Evolutionary conservation across 2,329 filamentous ascomycete genomes (phyloP), one percentile per base, ranked within the genome.

Genomic region (Hypoxylon sp.): DNA sequence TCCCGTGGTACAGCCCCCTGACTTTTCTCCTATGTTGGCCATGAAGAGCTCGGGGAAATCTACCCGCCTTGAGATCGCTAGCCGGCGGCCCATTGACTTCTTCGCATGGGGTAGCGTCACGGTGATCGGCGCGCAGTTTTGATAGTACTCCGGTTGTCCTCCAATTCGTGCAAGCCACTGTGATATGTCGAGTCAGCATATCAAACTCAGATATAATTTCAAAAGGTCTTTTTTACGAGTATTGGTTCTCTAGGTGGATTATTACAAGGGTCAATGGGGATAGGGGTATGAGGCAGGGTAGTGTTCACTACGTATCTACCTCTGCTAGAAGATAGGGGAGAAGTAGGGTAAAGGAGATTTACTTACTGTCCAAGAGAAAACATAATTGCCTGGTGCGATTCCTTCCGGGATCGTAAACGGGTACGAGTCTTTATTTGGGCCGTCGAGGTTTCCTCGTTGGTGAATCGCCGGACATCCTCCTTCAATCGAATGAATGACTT

Each of bases 101-200:
- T 51, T 51, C 51, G 62, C 58, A 8, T 68, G 61, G 3, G 59
- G 55, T 0, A 65, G 51, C 15, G 80, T 79, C 39, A 93, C 81
- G 1, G 81, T 82, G 58, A 92, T 77, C 0, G 88, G 87, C 1
- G 87, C 88, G 67, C 91, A 93, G 77, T 92, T 91, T 88, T 91
- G 90, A 79, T 92, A 93, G 78, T 91, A 87, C 73, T 93, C 91
- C 2, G 89, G 85, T 73, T 91, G 89, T 0, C 90, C 91, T 15
- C 91, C 73, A 46, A 87, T 89, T 0, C 73, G 63, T 62, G 91
- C 91, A 71, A 90, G 83, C 91, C 91, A 93, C 4, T 67, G 26
- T n/a, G 20, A 39, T 4, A 34, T 37, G 46, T 32, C 24, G 46
- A 58, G 47, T 65, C 53, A 65, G 55, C 10, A 56, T 17, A 6